phyloP scores from a whole-genome alignment of 2,329 filamentous ascomycete species.

The Chaetoscypha palmicola region DNA sequence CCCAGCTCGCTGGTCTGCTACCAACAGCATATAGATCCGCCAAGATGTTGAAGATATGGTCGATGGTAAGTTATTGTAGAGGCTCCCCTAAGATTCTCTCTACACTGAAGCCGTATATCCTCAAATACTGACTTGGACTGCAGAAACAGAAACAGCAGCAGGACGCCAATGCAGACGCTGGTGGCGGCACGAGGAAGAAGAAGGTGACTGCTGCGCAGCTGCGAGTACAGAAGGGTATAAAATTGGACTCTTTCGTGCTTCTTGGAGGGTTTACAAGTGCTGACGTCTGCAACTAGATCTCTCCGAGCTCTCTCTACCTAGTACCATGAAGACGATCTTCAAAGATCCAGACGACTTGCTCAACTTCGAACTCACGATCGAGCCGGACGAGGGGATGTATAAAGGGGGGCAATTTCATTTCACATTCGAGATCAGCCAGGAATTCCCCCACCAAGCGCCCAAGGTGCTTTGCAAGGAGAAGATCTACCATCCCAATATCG shows the following conservation, averaged over 20 bases:
- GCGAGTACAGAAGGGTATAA: slow-evolving; percentile 91
- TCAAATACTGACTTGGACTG: slow-evolving; percentile 13
- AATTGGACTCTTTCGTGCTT: too few species aligned
- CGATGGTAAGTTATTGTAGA: slow-evolving; percentile 71
- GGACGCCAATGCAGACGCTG: slow-evolving; percentile 73
- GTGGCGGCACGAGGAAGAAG: slow-evolving; percentile 81
- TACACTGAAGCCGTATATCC: too few species aligned
- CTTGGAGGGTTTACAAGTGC: too few species aligned
- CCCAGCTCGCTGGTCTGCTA: background rate
- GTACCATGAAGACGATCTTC: slow-evolving; percentile 76
- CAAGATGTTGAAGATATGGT: slow-evolving; percentile 99
- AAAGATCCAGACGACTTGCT: slow-evolving; percentile 79
- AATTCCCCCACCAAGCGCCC: slow-evolving; percentile 94
- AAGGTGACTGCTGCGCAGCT: slow-evolving; percentile 96
- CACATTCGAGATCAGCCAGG: slow-evolving; percentile 85
- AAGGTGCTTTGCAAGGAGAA: slow-evolving; percentile 97
- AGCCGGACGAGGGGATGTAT: slow-evolving; percentile 83
- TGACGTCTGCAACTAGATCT: slow-evolving; percentile 51
- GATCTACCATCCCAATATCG: slow-evolving; percentile 99
- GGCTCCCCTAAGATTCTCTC: too few species aligned
- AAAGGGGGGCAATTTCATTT: slow-evolving; percentile 83
- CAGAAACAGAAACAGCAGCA: slow-evolving; percentile 97
- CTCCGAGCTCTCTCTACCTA: slow-evolving; percentile 69
- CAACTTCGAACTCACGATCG: slow-evolving; percentile 74
- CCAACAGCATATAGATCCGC: slow-evolving; percentile 7